Conservation (phyloP, 257 asterid genomes). For the Solanum chilense region DNA sequence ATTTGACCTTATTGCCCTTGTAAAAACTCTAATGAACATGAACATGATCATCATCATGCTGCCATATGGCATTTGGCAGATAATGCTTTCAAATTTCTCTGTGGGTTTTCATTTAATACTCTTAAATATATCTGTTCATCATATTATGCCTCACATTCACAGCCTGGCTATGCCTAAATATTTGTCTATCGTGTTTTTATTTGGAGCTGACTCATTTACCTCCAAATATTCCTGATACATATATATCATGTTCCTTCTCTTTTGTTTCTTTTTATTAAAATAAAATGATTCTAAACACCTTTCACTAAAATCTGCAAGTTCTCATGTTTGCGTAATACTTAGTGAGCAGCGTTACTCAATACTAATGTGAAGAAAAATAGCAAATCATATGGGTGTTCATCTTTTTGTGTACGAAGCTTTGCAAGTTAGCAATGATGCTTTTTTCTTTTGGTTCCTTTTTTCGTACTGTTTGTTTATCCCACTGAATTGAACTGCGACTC, state of each 20-base stretch:
- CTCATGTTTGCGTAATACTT: not conserved
- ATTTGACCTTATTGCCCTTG: not conserved
- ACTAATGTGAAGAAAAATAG: not conserved
- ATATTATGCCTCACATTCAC: not conserved
- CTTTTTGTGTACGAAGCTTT: not conserved
- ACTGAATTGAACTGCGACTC: not conserved
- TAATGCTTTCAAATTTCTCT: not conserved
- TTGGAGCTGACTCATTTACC: not conserved
- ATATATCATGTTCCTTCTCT: not conserved
- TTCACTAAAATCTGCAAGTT: not conserved
- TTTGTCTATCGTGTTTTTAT: not conserved
- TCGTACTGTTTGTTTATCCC: not conserved
- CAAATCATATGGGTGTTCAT: not conserved
- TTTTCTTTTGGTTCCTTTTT: not conserved
- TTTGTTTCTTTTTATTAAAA: not conserved
- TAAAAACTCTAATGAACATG: not conserved
- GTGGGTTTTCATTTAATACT: not conserved
- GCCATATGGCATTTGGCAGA: constrained; percentile 1
- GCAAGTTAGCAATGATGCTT: not conserved
- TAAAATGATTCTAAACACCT: not conserved
- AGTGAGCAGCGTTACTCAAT: not conserved
- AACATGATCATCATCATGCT: not conserved
- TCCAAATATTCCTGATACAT: not conserved
- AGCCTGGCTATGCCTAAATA: not conserved
- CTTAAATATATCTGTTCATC: not conserved